Percentiles rank a stretch among this genome's conserved stretches.
Evolutionary conservation across 2,329 filamentous ascomycete species (phyloP).

Genomic region (Fusarium devonianum): DNA sequence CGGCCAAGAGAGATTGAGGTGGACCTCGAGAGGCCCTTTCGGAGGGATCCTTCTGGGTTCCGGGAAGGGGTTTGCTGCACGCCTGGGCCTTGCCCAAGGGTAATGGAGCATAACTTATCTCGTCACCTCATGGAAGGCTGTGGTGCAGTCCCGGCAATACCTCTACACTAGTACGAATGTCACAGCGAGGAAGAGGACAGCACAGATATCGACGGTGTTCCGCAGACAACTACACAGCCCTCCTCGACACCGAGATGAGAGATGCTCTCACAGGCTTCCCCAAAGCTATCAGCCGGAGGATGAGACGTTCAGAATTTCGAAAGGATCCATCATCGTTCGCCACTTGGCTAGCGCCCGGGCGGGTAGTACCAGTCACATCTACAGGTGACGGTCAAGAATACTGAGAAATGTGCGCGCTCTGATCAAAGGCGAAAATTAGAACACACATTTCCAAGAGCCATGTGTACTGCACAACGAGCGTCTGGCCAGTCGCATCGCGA

Average conservation of each 20-base stretch:
- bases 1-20: slow-evolving; percentile 35
- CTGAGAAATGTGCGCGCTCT: slow-evolving; percentile 3
- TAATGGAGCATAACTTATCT: slow-evolving; percentile 3
- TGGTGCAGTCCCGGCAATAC: slow-evolving; percentile 4
- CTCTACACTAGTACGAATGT: not conserved
- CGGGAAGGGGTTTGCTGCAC: slow-evolving; percentile 25
- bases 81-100: slow-evolving; percentile 13
- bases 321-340: slow-evolving; percentile 24
- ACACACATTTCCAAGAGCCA: slow-evolving; percentile 17
- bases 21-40: slow-evolving; percentile 23
- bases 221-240: not conserved
- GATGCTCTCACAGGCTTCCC: not conserved
- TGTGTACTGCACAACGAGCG: slow-evolving; percentile 23
- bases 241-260: not conserved
- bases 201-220: slow-evolving; percentile 17
- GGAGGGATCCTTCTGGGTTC: slow-evolving; percentile 25
- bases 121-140: slow-evolving; percentile 30
- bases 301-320: slow-evolving; percentile 35
- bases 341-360: slow-evolving; percentile 32
- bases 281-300: slow-evolving; percentile 4
- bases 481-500: slow-evolving; percentile 22
- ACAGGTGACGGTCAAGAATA: not conserved
- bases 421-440: slow-evolving; percentile 13
- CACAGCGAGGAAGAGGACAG: not conserved
- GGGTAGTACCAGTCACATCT: slow-evolving; percentile 23